Base-by-base conservation (phyloP, 495 filamentous ascomycete species). In the Podospora pseudoanserina region DNA sequence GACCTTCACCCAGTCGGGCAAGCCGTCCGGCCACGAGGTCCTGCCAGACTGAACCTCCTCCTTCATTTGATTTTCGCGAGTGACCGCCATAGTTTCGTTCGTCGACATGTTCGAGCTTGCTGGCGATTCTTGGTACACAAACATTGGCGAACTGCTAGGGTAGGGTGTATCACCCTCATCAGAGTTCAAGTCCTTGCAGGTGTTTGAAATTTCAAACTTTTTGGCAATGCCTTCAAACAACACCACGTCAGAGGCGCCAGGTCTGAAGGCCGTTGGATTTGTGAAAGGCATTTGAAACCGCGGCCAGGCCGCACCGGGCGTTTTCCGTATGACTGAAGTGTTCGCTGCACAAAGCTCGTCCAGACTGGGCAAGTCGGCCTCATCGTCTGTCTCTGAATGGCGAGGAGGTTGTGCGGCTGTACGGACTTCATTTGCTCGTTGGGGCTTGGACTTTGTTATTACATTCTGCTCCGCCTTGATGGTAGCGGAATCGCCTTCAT, bases 401-500 rank as follows among this genome's bases (percentile, higher is more conserved):
- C 0, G 16, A 19, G 55, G 13, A 20, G 7, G 39, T 49, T 49
- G 39, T 49, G 39, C 39, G 7, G 7, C 15, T 49, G 13, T 5
- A 49, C 15, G 9, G 13, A 11, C 9, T 49, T 49, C 6, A 13
- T 49, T 49, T 49, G 0, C 6, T 49, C 9, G 9, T 49, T 11
- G 18, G 15, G 15, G 9, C 39, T 49, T 13, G 39, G 23, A 58
- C 55, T 5, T 32, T 7, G 23, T 20, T 26, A n/a, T 19, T 58
- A 7, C 6, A 2, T 13, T n/a, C n/a, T 58, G 55, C 55, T 58
- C 23, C 1, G 11, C 1, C 55, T 58, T 58, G 55, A 19, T 4
- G 20, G 55, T 9, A 1, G 23, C 55, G 0, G 55, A 2, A 20
- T 62, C 59, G 15, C 20, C 44, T 20, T 67, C 69, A 5, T 75